Conservation (phyloP, 495 filamentous ascomycete species). For the Chaetomidium leptoderma region DNA sequence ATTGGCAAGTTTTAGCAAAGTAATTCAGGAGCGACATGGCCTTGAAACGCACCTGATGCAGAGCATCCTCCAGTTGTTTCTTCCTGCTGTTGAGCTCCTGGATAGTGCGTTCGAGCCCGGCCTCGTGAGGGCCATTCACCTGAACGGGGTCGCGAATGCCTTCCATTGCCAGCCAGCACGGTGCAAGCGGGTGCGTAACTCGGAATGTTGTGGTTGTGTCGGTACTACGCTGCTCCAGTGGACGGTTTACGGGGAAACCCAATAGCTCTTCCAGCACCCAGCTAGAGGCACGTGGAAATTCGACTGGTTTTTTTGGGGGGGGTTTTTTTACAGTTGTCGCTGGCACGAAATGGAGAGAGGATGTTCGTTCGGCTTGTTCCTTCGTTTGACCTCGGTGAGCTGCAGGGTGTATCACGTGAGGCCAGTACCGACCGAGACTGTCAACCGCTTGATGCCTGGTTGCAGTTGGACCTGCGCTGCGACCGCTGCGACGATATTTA, state of each 20-base stretch:
- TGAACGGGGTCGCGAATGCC: not conserved
- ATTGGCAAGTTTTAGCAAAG: constrained; percentile 14
- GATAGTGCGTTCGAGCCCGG: constrained; percentile 61
- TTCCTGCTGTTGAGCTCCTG: constrained; percentile 61
- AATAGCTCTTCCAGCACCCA: not conserved
- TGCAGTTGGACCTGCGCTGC: too few relatives aligned
- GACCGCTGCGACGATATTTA: too few relatives aligned
- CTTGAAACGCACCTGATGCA: constrained; percentile 41
- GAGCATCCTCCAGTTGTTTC: constrained; percentile 57
- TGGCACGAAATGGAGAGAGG: too few relatives aligned
- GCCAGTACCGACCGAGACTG: too few relatives aligned
- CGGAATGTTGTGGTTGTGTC: too few relatives aligned
- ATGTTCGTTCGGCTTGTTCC: too few relatives aligned
- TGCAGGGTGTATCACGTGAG: too few relatives aligned
- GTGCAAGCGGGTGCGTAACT: not conserved
- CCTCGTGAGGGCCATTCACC: constrained; percentile 31
- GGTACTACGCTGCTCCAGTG: not conserved
- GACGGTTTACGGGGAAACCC: not conserved
- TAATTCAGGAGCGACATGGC: not conserved
- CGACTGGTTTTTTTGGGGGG: too few relatives aligned
- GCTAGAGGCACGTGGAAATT: not conserved
- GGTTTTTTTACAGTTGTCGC: too few relatives aligned
- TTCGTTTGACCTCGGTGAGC: too few relatives aligned
- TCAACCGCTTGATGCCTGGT: too few relatives aligned
- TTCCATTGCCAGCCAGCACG: constrained; percentile 13